Percentiles rank a stretch among this genome's conserved stretches.
Conservation (phyloP, 1,139 yeast genomes). For the Entelexis paramagnoliae region DNA sequence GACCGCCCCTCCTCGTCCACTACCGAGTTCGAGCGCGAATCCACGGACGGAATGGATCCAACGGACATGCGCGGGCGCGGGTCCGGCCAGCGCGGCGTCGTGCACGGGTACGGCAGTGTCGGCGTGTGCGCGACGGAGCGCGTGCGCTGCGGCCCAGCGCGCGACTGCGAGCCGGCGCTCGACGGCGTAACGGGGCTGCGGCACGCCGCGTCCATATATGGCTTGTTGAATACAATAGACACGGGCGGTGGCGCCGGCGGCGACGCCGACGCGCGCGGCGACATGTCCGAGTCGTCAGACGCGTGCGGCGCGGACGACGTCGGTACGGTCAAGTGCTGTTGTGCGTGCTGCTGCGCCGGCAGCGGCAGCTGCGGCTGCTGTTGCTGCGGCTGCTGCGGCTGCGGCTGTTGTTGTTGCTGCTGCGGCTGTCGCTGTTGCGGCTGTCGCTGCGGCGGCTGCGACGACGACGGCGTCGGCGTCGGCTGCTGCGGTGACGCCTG, state of each 20-base stretch:
- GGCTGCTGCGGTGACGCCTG: background rate
- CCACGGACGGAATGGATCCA: slow-evolving; percentile 9
- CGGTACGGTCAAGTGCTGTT: background rate
- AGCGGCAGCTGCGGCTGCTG: background rate
- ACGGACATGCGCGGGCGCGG: slow-evolving; percentile 13
- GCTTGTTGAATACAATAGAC: slow-evolving; percentile 15
- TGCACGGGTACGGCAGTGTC: slow-evolving; percentile 12
- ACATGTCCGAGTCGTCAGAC: background rate
- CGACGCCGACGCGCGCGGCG: slow-evolving; percentile 3
- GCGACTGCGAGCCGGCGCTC: background rate
- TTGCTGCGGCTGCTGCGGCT: background rate
- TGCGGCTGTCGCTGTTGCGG: background rate
- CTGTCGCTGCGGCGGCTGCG: background rate
- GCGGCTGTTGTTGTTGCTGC: background rate
- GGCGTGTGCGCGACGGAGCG: background rate
- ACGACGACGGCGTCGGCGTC: background rate
- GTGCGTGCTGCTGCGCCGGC: background rate
- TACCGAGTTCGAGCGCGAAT: slow-evolving; percentile 11
- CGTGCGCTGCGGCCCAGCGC: slow-evolving; percentile 6
- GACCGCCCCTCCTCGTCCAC: slow-evolving; percentile 2
- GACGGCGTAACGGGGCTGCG: background rate
- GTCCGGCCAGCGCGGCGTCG: slow-evolving; percentile 11
- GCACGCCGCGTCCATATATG: slow-evolving; percentile 16
- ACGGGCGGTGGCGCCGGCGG: slow-evolving; percentile 18
- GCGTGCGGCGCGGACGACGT: background rate